Conservation (phyloP, 306 rosid genomes). For the Gastrolobium bilobum region DNA sequence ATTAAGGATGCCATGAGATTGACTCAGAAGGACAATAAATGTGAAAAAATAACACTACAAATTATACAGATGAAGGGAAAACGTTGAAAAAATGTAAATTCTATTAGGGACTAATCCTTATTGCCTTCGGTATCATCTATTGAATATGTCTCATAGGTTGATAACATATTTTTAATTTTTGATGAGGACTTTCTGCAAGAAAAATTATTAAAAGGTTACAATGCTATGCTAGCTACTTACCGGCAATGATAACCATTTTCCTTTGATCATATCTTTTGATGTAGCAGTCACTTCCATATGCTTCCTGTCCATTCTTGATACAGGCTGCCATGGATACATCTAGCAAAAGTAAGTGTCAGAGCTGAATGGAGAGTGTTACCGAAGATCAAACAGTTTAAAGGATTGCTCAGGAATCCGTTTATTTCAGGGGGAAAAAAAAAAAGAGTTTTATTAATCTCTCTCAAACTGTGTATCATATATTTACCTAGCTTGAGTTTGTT, state of each 20-base stretch:
- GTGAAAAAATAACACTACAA: neutral
- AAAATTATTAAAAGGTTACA: neutral
- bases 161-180: neutral
- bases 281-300: conserved; percentile 74
- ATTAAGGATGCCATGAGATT: conserved; percentile 36
- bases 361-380: conserved; percentile 27
- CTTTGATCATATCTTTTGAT: conserved; percentile 61
- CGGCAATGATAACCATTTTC: conserved; percentile 71
- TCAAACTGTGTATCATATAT: neutral
- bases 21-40: conserved; percentile 4
- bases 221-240: conserved; percentile 52
- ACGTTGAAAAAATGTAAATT: neutral
- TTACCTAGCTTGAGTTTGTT: neutral
- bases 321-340: conserved; percentile 72
- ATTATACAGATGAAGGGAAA: conserved; percentile 9
- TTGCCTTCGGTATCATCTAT: neutral
- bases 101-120: neutral
- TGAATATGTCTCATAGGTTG: neutral
- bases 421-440: neutral
- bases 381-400: conserved; percentile 13
- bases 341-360: conserved; percentile 34
- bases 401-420: neutral
- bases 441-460: neutral
- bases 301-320: conserved; percentile 69
- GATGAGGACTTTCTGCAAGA: neutral